phyloP scores from a whole-genome alignment of 208 protist genomes.

The Herpetomonas samuelpessoai region DNA sequence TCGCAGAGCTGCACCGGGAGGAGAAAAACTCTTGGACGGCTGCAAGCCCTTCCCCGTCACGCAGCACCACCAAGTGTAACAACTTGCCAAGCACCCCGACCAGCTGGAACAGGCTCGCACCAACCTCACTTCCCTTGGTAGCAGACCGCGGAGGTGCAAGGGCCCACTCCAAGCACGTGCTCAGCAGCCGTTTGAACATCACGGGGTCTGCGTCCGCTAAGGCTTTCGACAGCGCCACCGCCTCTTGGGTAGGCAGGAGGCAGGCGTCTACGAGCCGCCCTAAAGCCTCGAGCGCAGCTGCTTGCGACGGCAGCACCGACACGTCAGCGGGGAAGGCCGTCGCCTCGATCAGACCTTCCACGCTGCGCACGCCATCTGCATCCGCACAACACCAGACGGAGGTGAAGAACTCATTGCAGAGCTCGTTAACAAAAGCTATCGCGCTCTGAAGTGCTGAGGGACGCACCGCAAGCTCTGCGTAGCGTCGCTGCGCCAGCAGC shows the following conservation, averaged over 20 bases:
- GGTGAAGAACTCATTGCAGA: slow-evolving; percentile 38
- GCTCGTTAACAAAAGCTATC: slow-evolving; percentile 28
- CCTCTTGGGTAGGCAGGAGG: slow-evolving; percentile 22
- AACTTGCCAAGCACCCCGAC: slow-evolving; percentile 14
- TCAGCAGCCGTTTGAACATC: slow-evolving; percentile 32
- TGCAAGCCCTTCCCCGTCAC: slow-evolving; percentile 19
- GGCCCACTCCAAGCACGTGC: slow-evolving; percentile 30
- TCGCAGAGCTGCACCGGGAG: slow-evolving; percentile 17
- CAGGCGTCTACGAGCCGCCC: slow-evolving; percentile 29
- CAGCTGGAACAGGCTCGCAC: not conserved
- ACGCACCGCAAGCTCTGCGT: slow-evolving; percentile 21
- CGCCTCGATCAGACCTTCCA: slow-evolving; percentile 44
- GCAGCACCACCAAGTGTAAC: slow-evolving; percentile 25
- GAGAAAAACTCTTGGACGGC: slow-evolving; percentile 33
- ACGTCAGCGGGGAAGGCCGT: slow-evolving; percentile 28
- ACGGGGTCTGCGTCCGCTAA: slow-evolving; percentile 21
- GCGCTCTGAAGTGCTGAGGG: slow-evolving; percentile 36
- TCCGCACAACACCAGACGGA: slow-evolving; percentile 37
- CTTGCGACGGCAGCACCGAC: slow-evolving; percentile 19
- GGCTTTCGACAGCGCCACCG: slow-evolving; percentile 14
- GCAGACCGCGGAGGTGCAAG: slow-evolving; percentile 19
- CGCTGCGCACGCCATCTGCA: slow-evolving; percentile 25
- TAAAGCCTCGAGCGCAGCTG: slow-evolving; percentile 20
- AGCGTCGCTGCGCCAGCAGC: slow-evolving; percentile 21
- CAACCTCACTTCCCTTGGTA: not conserved